A percentile compares a stretch with the other conserved stretches of the same genome.
phyloP scores from a whole-genome alignment of 768 basidiomycete genomes.

The Suillus subaureus region DNA sequence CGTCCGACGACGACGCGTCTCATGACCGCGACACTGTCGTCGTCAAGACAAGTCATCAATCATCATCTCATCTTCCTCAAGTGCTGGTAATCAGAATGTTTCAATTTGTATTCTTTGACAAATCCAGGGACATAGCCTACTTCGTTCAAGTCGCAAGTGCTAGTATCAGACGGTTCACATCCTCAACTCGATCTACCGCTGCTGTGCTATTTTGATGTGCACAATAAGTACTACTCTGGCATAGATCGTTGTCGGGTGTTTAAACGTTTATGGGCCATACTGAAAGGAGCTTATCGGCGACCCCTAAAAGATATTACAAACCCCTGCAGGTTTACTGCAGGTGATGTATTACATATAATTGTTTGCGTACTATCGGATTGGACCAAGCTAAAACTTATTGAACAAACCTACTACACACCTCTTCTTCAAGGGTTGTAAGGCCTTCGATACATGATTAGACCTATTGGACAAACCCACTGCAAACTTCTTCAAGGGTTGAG shows the following conservation, averaged over 20 bases:
- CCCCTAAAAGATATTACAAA: background rate
- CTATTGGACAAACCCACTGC: background rate
- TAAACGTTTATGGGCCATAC: background rate
- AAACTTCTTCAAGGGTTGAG: background rate
- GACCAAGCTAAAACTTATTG: background rate
- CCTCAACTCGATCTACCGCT: background rate
- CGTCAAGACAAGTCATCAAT: background rate
- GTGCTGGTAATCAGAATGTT: background rate
- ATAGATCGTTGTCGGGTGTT: too few species aligned
- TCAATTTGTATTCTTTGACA: background rate
- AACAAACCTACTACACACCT: background rate
- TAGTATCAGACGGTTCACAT: background rate
- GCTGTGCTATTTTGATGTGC: background rate
- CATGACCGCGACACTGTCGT: slow-evolving; percentile 5
- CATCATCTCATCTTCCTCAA: background rate
- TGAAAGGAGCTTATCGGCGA: background rate
- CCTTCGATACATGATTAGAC: background rate
- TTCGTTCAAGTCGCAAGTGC: background rate
- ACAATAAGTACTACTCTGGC: background rate
- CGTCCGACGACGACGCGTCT: slow-evolving; percentile 13
- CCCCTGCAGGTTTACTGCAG: background rate
- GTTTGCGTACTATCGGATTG: background rate
- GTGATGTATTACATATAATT: background rate
- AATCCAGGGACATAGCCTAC: background rate
- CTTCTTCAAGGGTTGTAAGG: background rate